These are phyloP conservation scores for Fonsecaea pugnacius DNA, from an alignment of 2,329 filamentous ascomycete species.

Conservation along the genomic window DNA sequence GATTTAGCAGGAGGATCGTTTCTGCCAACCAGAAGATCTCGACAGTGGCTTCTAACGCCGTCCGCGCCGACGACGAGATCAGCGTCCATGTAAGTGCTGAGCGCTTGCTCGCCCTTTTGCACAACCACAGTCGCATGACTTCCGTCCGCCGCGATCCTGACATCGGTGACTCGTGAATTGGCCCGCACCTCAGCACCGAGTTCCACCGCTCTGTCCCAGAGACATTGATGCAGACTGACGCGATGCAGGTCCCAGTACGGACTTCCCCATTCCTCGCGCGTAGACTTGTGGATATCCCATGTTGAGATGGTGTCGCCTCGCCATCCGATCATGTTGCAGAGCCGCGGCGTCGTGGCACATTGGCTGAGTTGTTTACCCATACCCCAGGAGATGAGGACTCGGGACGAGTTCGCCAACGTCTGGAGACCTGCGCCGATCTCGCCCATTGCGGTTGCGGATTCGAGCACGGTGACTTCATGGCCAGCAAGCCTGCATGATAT, in stretches of 20 bases:
- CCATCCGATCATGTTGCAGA: conserved; percentile 36
- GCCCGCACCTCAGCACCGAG: conserved; percentile 47
- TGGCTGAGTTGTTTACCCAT: conserved; percentile 23
- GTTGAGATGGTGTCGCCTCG: conserved; percentile 40
- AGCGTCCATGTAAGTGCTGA: conserved; percentile 39
- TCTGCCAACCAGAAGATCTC: conserved; percentile 51
- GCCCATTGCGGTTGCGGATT: conserved; percentile 44
- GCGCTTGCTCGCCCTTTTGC: conserved; percentile 40
- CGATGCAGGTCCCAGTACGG: conserved; percentile 58
- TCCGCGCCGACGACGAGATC: conserved; percentile 57
- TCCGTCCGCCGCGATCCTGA: conserved; percentile 35
- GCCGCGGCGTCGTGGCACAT: conserved; percentile 41
- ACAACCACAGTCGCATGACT: conserved; percentile 40
- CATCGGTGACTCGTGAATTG: conserved; percentile 36
- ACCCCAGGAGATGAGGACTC: conserved; percentile 19
- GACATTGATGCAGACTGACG: conserved; percentile 52
- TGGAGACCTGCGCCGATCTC: conserved; percentile 48
- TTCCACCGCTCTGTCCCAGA: conserved; percentile 47
- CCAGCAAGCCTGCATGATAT: conserved; percentile 38
- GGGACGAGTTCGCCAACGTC: conserved; percentile 43
- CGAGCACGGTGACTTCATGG: conserved; percentile 36
- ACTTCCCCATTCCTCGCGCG: conserved; percentile 39
- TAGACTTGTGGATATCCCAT: conserved; percentile 43
- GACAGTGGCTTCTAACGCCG: conserved; percentile 52
- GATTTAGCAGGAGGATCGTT: conserved; percentile 55